phyloP scores from a whole-genome alignment of 2,329 filamentous ascomycete species.

The Amylocarpus encephaloides region DNA sequence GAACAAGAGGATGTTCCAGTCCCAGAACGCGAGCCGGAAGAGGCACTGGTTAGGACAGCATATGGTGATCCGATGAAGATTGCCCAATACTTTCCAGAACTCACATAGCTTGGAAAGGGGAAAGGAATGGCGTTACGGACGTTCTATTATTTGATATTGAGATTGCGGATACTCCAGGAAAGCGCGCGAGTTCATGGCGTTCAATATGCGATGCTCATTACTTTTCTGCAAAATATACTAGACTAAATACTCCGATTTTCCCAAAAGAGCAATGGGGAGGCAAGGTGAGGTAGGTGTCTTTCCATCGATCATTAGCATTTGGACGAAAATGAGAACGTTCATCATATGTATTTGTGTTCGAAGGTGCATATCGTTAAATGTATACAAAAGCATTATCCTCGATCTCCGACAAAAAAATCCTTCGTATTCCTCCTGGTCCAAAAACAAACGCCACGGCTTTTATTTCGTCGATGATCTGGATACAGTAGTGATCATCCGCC shows the following conservation, averaged over 20 bases:
- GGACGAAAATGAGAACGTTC: background rate
- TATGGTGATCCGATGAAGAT: constrained; percentile 25
- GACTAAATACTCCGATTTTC: no score
- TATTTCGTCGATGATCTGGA: no score
- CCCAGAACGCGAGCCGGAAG: constrained; percentile 1
- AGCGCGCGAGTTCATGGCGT: background rate
- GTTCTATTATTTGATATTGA: background rate
- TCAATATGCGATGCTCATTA: background rate
- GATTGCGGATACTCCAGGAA: background rate
- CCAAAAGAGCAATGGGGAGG: no score
- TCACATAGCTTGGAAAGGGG: constrained; percentile 4
- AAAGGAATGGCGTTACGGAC: background rate
- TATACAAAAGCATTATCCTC: background rate
- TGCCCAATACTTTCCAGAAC: constrained; percentile 28
- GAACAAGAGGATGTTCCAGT: constrained; percentile 4
- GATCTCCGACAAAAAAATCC: no score
- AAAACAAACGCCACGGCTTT: no score
- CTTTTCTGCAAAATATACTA: no score
- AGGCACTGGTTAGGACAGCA: constrained; percentile 4
- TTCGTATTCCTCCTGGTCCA: no score
- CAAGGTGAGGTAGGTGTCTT: no score
- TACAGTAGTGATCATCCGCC: background rate
- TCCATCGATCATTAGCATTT: background rate
- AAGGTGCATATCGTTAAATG: background rate
- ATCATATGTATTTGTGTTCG: background rate